Conservation (phyloP, 2,329 filamentous ascomycete species). For the Colletotrichum scovillei region DNA sequence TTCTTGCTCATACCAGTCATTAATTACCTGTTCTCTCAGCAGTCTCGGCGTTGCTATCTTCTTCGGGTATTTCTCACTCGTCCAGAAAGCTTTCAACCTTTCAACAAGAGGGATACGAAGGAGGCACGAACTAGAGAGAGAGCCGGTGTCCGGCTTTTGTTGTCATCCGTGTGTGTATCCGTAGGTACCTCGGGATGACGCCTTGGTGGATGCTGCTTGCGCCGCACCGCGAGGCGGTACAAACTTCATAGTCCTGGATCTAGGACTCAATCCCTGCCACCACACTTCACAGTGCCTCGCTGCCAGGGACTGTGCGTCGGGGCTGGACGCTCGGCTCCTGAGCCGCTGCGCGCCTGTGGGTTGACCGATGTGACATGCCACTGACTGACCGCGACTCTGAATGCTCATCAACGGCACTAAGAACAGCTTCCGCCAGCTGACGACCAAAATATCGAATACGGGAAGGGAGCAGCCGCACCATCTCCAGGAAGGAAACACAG, state of each 20-base stretch:
- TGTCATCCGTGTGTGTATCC: background rate
- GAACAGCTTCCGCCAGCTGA: conserved; percentile 1
- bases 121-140: background rate
- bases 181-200: conserved; percentile 23
- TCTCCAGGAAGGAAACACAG: background rate
- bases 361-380: background rate
- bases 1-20: background rate
- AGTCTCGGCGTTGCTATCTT: background rate
- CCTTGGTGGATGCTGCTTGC: conserved; percentile 19
- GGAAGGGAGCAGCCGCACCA: conserved; percentile 5
- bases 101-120: background rate
- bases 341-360: conserved; percentile 8
- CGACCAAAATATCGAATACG: background rate
- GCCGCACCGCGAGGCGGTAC: conserved; percentile 8
- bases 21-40: background rate
- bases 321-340: conserved; percentile 15
- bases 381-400: conserved; percentile 11
- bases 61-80: background rate
- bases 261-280: conserved; percentile 29
- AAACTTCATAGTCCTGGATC: conserved; percentile 26
- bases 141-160: background rate
- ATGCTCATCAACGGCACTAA: background rate
- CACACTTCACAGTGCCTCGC: conserved; percentile 5
- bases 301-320: conserved; percentile 27
- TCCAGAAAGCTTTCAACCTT: background rate